Percentiles rank a stretch among this genome's conserved stretches.
Evolutionary conservation across 192 early-diverging fungal species (phyloP).

Genomic region (Gaertneriomyces semiglobifer): DNA sequence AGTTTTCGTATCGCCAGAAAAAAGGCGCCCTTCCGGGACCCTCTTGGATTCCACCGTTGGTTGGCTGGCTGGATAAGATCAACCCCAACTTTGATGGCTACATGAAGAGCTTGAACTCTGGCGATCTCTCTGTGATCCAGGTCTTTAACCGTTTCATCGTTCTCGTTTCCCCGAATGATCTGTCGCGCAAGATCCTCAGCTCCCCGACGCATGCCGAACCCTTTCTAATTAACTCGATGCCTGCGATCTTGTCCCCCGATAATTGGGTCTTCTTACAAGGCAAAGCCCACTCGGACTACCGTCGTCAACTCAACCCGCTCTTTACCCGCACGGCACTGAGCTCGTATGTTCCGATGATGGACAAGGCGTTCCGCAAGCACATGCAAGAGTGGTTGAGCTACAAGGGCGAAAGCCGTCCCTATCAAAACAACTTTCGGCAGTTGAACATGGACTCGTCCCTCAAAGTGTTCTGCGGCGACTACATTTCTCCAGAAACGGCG

Average conservation of each 20-base stretch:
- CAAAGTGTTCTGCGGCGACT: slow-evolving; percentile 39
- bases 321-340: too few relatives aligned
- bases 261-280: too few relatives aligned
- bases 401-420: background rate
- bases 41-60: slow-evolving; percentile 23
- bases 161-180: slow-evolving; percentile 43
- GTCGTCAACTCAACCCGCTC: too few relatives aligned
- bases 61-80: slow-evolving; percentile 42
- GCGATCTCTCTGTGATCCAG: slow-evolving; percentile 37
- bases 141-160: slow-evolving; percentile 49
- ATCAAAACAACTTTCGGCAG: slow-evolving; percentile 42
- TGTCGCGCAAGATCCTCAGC: slow-evolving; percentile 43
- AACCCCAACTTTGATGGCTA: slow-evolving; percentile 48
- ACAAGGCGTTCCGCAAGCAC: slow-evolving; percentile 39
- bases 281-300: too few relatives aligned
- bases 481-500: slow-evolving; percentile 33
- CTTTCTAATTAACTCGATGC: too few relatives aligned
- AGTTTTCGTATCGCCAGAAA: background rate
- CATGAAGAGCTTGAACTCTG: slow-evolving; percentile 45
- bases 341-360: slow-evolving; percentile 25
- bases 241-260: too few relatives aligned
- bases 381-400: slow-evolving; percentile 18
- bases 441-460: slow-evolving; percentile 45
- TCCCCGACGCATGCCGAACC: slow-evolving; percentile 33
- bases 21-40: background rate